Evolutionary conservation across 2,329 filamentous ascomycete species (phyloP), one percentile per base, ranked within the genome.

Genomic region (Rhexocercosporidium sp.): DNA sequence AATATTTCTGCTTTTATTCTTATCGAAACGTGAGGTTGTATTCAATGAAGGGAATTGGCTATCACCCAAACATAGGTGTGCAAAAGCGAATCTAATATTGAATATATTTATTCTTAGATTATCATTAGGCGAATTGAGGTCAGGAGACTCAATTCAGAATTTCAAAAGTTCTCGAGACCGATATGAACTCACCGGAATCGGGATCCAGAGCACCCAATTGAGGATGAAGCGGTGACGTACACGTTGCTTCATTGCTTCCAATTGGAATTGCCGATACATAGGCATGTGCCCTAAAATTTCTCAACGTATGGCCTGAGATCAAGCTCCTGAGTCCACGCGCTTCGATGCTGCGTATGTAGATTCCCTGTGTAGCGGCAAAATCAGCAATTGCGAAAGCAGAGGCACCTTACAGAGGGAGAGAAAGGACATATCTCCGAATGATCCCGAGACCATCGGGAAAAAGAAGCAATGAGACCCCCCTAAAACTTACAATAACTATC

Each of bases 241-340:
- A n/a, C 1, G 2, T n/a, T 1, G 39, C 16, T 44, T 44, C 39
- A 44, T 44, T 18, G 18, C 39, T 18, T 5, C 39, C 39, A n/a
- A 12, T 11, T 11, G 3, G 27, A 25, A 49, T 3, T 14, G 1
- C 3, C 46, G 27, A 6, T 12, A 25, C 25, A 27, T 22, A 14
- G 39, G 14, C 39, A 18, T 16, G 3, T 63, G 34, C 27, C 49
- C 34, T 56, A 68, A 31, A 68, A 96, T 77, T 93, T 95, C 83
- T 96, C 93, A 63, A 93, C 82, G 78, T 87, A 93, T 0, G 93
- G 92, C 68, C 92, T 83, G 31, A 94, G 81, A 77, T 96, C 93
- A 71, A 95, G 78, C 80, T 96, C 92, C 76, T 92, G 92, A 0
- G 92, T 93, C 75, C 94, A 95, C 1, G 88, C 88, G 4, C 90